Evolutionary conservation across 2,329 filamentous ascomycete species (phyloP), one percentile per base, ranked within the genome.

Genomic region (Sporothrix euskadiensis): DNA sequence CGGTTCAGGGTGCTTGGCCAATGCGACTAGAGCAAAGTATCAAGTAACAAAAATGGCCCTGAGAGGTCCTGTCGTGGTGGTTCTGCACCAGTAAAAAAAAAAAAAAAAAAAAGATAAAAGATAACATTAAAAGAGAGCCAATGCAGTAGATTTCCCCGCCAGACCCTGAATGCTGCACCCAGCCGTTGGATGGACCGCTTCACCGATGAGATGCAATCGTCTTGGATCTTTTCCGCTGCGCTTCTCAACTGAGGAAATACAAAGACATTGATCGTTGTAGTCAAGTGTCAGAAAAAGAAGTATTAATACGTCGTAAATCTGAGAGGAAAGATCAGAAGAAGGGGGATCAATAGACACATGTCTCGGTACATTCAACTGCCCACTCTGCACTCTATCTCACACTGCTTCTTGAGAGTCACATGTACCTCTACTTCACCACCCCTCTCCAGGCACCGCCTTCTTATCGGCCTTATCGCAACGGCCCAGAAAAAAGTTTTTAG

Each of bases 391-490:
- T 5, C 4, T 19, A 49, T 12, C 22, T 10, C 32, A 12, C 10
- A 26, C 8, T 19, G 9, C 9, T 12, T 7, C 9, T n/a, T 9
- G 0, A 2, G 9, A 9, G 6, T 35, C 16, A 3, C 9, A 65
- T 4, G 71, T 72, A 72, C 32, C 30, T 4, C 32, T 72, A 72
- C 71, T 12, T 72, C 41, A 16, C 32, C 44, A 7, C 56, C 70
- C 70, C 57, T 56, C 41, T n/a, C n/a, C 44, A 35, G 54, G 35
- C 69, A 32, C n/a, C 12, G 4, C 6, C 22, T 19, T 39, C 49
- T 74, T 73, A 75, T 73, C 68, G 66, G 39, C 39, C 56, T 70
- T 74, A 74, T 74, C 73, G 71, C n/a, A 22, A 63, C 68, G 74
- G 74, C 26, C 70, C n/a, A 59, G 56, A 65, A 73, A 72, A 73